These are phyloP conservation scores for Asterophora parasitica DNA, from an alignment of 768 basidiomycete genomes.

Conservation along the genomic window DNA sequence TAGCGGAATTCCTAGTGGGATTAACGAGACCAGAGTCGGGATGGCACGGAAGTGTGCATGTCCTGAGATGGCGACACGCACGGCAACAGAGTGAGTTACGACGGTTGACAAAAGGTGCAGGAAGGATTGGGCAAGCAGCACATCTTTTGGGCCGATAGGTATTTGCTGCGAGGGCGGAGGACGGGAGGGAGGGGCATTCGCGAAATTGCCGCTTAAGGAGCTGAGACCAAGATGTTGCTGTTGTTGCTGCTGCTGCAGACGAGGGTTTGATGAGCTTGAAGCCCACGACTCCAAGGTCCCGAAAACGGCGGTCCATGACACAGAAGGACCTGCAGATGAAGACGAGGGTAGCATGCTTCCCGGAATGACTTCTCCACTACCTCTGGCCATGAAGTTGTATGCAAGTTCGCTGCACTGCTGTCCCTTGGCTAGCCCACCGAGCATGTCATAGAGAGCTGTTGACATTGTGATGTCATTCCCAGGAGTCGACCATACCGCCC, in stretches of 20 bases:
- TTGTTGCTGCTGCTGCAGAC: conserved; percentile 39
- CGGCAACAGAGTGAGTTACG: conserved; percentile 68
- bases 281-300: conserved; percentile 73
- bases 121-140: conserved; percentile 75
- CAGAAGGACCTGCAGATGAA: conserved; percentile 46
- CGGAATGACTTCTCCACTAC: conserved; percentile 64
- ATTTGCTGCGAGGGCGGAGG: conserved; percentile 41
- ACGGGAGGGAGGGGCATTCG: conserved; percentile 34
- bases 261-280: conserved; percentile 40
- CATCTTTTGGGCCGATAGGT: conserved; percentile 61
- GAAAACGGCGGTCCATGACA: conserved; percentile 80
- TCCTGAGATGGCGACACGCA: conserved; percentile 71
- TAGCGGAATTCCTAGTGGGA: conserved; percentile 79
- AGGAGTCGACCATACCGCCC: conserved; percentile 86
- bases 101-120: conserved; percentile 75
- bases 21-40: conserved; percentile 70
- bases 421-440: conserved; percentile 77
- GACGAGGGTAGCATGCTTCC: conserved; percentile 52
- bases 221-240: conserved; percentile 16
- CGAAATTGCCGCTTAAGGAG: conserved; percentile 23
- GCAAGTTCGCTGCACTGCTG: conserved; percentile 82
- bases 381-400: conserved; percentile 83
- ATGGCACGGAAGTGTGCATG: conserved; percentile 80
- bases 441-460: conserved; percentile 84
- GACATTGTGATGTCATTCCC: conserved; percentile 67